Percentiles rank a stretch among this genome's conserved stretches.
phyloP scores from a whole-genome alignment of 345 rosid genomes.

The Lepidium sativum region DNA sequence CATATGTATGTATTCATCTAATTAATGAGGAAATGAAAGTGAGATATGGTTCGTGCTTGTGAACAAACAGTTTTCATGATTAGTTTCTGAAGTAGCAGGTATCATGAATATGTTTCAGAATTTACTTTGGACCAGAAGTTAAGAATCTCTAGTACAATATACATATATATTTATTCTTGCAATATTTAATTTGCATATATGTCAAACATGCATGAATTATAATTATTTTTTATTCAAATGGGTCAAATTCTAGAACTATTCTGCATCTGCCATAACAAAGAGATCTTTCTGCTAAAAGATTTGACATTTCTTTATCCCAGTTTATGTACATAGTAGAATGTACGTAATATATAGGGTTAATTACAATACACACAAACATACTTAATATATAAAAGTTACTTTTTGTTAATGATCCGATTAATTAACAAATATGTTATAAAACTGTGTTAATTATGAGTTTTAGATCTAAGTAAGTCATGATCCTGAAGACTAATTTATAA shows the following conservation, averaged over 20 bases:
- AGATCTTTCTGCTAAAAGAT: not conserved
- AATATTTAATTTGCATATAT: not conserved
- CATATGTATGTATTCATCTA: not conserved
- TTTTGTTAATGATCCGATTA: not conserved
- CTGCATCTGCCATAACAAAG: not conserved
- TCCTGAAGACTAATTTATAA: no score
- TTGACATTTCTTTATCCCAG: not conserved
- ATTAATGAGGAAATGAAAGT: conserved; percentile 8
- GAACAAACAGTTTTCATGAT: conserved; percentile 30
- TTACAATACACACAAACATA: not conserved
- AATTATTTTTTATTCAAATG: not conserved
- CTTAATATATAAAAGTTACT: not conserved
- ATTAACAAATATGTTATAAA: not conserved
- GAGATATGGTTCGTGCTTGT: conserved; percentile 13
- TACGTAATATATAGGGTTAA: not conserved
- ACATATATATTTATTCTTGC: not conserved
- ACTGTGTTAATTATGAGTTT: not conserved
- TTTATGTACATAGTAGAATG: not conserved
- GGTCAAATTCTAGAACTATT: conserved; percentile 13
- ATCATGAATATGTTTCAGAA: conserved; percentile 5
- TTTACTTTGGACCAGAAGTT: conserved; percentile 18
- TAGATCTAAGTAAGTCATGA: conserved; percentile 10
- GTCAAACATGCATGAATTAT: conserved; percentile 5
- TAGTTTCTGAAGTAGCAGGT: conserved; percentile 15
- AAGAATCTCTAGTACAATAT: conserved; percentile 13